These are phyloP conservation scores for Ustilago sp. DNA, from an alignment of 1,284 basidiomycete species.

Conservation along the genomic window DNA sequence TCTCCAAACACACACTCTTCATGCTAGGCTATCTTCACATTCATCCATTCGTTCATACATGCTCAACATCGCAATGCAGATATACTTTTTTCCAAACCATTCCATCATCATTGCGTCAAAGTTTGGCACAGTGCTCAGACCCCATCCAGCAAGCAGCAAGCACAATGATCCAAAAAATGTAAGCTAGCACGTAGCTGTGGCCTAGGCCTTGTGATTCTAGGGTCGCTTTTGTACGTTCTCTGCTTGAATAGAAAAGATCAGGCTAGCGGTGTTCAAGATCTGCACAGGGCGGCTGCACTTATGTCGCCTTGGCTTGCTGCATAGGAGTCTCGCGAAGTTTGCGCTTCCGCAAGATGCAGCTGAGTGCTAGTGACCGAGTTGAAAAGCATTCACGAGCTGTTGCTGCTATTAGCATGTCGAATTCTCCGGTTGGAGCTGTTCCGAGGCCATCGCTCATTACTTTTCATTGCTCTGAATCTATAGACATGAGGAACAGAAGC, in stretches of 20 bases:
- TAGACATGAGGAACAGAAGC: background rate
- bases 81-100: background rate
- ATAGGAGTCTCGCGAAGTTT: background rate
- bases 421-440: background rate
- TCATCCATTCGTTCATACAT: background rate
- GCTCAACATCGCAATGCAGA: background rate
- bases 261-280: background rate
- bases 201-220: background rate
- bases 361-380: background rate
- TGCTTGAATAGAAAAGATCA: background rate
- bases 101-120: background rate
- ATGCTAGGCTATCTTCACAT: background rate
- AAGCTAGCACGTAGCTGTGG: background rate
- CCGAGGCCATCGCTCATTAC: background rate
- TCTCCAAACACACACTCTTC: background rate
- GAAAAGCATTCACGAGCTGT: background rate
- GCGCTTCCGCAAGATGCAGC: background rate
- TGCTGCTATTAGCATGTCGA: background rate
- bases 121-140: background rate
- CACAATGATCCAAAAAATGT: background rate
- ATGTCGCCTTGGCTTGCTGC: background rate
- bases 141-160: background rate
- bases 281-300: background rate
- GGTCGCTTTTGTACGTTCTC: background rate
- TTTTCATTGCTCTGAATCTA: background rate